Conservation (phyloP, 2,329 filamentous ascomycete genomes). For the Mariannaea elegans region DNA sequence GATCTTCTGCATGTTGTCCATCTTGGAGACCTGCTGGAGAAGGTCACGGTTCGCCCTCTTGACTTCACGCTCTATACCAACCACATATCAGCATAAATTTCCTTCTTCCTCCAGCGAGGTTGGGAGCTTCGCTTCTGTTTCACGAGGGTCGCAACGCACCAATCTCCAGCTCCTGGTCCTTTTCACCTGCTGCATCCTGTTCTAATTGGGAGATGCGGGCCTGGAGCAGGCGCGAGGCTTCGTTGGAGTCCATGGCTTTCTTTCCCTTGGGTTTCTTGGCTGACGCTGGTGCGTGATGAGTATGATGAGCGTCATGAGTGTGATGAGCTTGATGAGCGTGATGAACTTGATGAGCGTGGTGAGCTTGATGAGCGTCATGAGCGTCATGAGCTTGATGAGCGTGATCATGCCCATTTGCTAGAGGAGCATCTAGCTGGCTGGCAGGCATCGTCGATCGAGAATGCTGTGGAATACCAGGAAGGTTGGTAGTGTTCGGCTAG, state of each 20-base stretch:
- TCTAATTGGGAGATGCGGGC: constrained; percentile 96
- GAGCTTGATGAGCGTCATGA: constrained; percentile 46
- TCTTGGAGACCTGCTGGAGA: constrained; percentile 86
- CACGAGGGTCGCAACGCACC: constrained; percentile 63
- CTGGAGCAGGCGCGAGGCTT: constrained; percentile 90
- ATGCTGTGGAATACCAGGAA: constrained; percentile 30
- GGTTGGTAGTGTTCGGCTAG: constrained; percentile 21
- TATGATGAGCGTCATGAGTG: too few species aligned
- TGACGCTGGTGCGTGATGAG: constrained; percentile 48
- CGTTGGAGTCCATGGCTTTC: constrained; percentile 83
- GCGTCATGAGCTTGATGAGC: constrained; percentile 41
- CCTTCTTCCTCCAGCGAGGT: constrained; percentile 15
- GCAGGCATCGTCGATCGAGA: constrained; percentile 48
- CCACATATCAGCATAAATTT: constrained; percentile 38
- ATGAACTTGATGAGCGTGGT: constrained; percentile 47
- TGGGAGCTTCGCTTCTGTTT: constrained; percentile 18
- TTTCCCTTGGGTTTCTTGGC: constrained; percentile 85
- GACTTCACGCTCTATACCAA: constrained; percentile 81
- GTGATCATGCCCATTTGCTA: constrained; percentile 54
- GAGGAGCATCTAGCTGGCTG: constrained; percentile 52
- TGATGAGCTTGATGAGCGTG: constrained; percentile 46
- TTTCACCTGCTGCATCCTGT: constrained; percentile 90
- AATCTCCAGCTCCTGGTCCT: constrained; percentile 95
- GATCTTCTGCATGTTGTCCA: constrained; percentile 90
- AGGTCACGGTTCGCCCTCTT: constrained; percentile 94